Conservation (phyloP, 2,329 filamentous ascomycete genomes). For the Albifimbria verrucaria region DNA sequence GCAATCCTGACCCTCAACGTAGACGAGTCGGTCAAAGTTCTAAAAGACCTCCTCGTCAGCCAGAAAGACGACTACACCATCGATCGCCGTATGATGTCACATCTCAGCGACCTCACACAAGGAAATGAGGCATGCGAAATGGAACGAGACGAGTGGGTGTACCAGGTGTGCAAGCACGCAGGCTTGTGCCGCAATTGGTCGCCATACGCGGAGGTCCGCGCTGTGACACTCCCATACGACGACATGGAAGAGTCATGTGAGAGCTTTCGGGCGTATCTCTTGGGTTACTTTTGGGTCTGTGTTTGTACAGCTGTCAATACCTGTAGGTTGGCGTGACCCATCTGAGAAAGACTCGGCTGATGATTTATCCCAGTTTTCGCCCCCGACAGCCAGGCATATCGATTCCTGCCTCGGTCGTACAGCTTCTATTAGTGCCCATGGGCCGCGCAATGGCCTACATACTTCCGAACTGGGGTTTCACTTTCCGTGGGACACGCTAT, state of each 20-base stretch:
- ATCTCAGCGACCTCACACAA: constrained; percentile 15
- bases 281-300: constrained; percentile 22
- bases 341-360: not conserved
- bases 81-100: constrained; percentile 17
- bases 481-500: constrained; percentile 23
- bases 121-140: constrained; percentile 22
- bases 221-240: constrained; percentile 22
- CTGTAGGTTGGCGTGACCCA: constrained; percentile 1
- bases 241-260: constrained; percentile 23
- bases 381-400: constrained; percentile 14
- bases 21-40: constrained; percentile 10
- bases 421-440: constrained; percentile 40
- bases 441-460: constrained; percentile 32
- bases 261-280: constrained; percentile 22
- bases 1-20: constrained; percentile 20
- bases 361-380: constrained; percentile 1
- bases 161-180: constrained; percentile 19
- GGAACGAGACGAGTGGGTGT: constrained; percentile 23
- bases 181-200: constrained; percentile 13
- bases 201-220: constrained; percentile 23
- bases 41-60: constrained; percentile 12
- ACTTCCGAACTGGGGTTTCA: constrained; percentile 41
- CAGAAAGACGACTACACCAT: constrained; percentile 24
- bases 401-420: constrained; percentile 17
- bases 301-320: constrained; percentile 12